Evolutionary conservation across 371 early-diverging fungal genomes (phyloP), one percentile per base, ranked within the genome.

Genomic region (Mortierella sp.): DNA sequence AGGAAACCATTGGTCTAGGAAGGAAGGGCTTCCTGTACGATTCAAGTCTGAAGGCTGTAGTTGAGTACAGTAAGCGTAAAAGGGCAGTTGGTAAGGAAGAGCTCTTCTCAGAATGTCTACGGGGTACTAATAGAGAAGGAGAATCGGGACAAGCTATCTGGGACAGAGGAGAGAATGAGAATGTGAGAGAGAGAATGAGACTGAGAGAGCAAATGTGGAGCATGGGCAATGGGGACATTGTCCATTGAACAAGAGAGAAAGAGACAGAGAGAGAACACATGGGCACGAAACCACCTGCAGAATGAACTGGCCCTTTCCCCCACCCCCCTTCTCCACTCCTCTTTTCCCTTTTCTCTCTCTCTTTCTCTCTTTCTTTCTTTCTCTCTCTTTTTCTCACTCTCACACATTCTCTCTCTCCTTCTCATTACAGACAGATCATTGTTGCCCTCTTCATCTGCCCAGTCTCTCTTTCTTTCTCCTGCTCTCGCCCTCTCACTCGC

Each of bases 321-420:
- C 21, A 7, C 50, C 14, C 50, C 14, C 26, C 26, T 53, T 26
- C 19, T 53, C 23, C 37, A 37, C 37, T 37, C 37, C 9, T 9
- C 9, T 37, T 37, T 37, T 37, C 37, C 9, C 37, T 37, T 37
- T 9, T 5, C 37, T 5, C 37, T 25, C 58, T 25, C 21, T 63
- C 48, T 57, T 48, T 61, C 61, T 37, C 18, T 62, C n/a, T 30
- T 50, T 55, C 25, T 50, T 18, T 47, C 47, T 23, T 25, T 23
- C 25, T 23, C 21, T 19, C 58, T 30, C 43, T 18, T 21, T 50
- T n/a, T 53, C 53, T 19, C 18, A 12, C 21, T 26, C 26, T 23
- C 26, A 19, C 23, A 19, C 18, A 4, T 21, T 23, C 23, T 53
- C 9, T 4, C 23, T 12, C 53, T 19, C 23, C 12, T 26, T 19